phyloP scores from a whole-genome alignment of 768 basidiomycete genomes.

The Pholiota microspora region DNA sequence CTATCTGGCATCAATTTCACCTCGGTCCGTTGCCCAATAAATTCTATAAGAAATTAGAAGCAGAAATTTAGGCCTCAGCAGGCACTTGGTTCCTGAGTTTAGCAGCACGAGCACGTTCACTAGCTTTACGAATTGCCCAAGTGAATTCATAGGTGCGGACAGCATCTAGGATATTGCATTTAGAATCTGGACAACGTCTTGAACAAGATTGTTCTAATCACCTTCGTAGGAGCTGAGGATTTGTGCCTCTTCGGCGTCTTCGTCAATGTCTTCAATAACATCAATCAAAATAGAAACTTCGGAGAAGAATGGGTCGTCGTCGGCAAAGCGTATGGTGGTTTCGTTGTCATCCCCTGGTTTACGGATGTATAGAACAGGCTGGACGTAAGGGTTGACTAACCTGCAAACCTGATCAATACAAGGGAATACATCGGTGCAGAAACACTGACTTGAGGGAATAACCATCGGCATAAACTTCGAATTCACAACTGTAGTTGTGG shows the following conservation, averaged over 20 bases:
- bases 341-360: conserved; percentile 79
- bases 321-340: conserved; percentile 65
- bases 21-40: neutral
- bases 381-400: conserved; percentile 90
- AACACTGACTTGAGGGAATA: conserved; percentile 72
- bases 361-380: conserved; percentile 85
- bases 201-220: conserved; percentile 24
- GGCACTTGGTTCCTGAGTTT: conserved; percentile 36
- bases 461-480: conserved; percentile 93
- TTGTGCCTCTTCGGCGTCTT: conserved; percentile 74
- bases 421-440: neutral
- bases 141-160: conserved; percentile 88
- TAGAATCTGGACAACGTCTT: neutral
- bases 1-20: no score
- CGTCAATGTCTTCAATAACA: conserved; percentile 85
- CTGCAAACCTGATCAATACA: conserved; percentile 31
- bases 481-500: conserved; percentile 88
- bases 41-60: neutral
- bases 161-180: conserved; percentile 52
- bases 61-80: conserved; percentile 25
- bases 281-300: conserved; percentile 90
- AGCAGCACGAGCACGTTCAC: conserved; percentile 59
- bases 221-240: conserved; percentile 88
- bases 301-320: conserved; percentile 93
- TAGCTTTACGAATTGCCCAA: conserved; percentile 87